These are phyloP conservation scores for Tolypocladium inflatum DNA, from an alignment of 2,329 filamentous ascomycete genomes.

Conservation along the genomic window DNA sequence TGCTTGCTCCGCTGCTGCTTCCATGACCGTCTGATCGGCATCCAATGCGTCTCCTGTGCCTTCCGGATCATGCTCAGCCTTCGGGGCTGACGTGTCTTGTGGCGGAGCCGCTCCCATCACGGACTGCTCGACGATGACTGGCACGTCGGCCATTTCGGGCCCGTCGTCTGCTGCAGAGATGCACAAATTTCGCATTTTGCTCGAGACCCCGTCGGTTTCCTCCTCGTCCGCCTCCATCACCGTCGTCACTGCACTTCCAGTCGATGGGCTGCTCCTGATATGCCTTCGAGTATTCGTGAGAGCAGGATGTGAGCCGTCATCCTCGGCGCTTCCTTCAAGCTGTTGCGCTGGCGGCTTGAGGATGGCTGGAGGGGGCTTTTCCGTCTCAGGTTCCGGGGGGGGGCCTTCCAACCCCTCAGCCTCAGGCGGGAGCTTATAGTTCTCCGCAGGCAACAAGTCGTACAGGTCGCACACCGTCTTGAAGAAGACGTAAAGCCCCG, in stretches of 20 bases:
- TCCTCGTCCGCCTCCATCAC: slow-evolving; percentile 81
- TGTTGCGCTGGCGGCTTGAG: slow-evolving; percentile 23
- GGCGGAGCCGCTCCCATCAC: slow-evolving; percentile 10
- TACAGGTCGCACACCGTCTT: slow-evolving; percentile 95
- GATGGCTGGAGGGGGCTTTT: slow-evolving; percentile 23
- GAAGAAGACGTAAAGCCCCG: slow-evolving; percentile 93
- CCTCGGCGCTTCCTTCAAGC: slow-evolving; percentile 24
- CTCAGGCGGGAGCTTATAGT: slow-evolving; percentile 89
- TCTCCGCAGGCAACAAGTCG: slow-evolving; percentile 80
- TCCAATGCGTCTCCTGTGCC: not conserved
- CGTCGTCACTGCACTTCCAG: slow-evolving; percentile 68
- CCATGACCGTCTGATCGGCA: slow-evolving; percentile 2
- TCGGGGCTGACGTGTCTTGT: slow-evolving; percentile 2
- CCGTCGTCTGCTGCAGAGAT: slow-evolving; percentile 47
- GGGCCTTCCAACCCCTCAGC: slow-evolving; percentile 70
- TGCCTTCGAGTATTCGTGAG: slow-evolving; percentile 72
- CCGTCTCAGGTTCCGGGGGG: slow-evolving; percentile 30
- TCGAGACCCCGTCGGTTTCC: slow-evolving; percentile 38
- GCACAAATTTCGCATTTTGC: slow-evolving; percentile 35
- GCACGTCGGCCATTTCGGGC: slow-evolving; percentile 28
- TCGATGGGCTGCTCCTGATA: slow-evolving; percentile 69
- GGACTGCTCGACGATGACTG: slow-evolving; percentile 30
- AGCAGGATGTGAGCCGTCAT: slow-evolving; percentile 43
- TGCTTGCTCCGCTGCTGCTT: slow-evolving; percentile 2
- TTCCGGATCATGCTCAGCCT: slow-evolving; percentile 4